Base-by-base conservation (phyloP, 2,329 filamentous ascomycete genomes). In the Emmonsia crescens region DNA sequence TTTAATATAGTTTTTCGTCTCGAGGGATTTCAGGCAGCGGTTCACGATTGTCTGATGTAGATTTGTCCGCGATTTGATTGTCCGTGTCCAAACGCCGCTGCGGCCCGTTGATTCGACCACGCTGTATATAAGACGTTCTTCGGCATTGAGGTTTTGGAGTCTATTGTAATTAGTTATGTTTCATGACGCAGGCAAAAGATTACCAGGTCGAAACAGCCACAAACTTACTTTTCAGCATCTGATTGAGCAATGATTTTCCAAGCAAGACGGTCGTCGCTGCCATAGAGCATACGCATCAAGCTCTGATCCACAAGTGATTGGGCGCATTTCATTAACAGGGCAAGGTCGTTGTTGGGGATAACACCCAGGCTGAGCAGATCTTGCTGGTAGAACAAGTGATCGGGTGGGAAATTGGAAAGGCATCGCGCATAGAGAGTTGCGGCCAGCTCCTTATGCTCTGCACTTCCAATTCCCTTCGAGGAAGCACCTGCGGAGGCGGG, bases 21-120 rank as follows among this genome's bases (percentile, higher is more conserved):
- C 89, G 64, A 99, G 85, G 65, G 87, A 85, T 78, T 95, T 96
- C 68, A 97, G 82, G 33, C 86, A 86, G 69, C 88, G 88, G 68
- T 89, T 89, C 68, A 97, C 83, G 44, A 89, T 85, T 57, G 87
- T 87, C 70, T 93, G 89, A 77, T 96, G 90, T 73, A 96, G 84
- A 74, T 90, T 89, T 62, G 91, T 87, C 64, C 86, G 85, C 67
- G 82, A 82, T 73, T 92, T 89, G 68, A 99, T 87, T 16, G 86
- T 88, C 72, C 91, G 90, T 64, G 88, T 88, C 94, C 94, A 99
- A 70, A 96, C 90, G 64, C 93, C 94, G 69, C 91, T 88, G 66
- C 85, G 83, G 65, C 89, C 89, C 36, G 89, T 87, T 68, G 89
- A 87, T 76, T 97, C 93, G 71, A 99, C 93, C 68, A 90, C 84